Conservation (phyloP, 345 rosid species). For the Viola odorata region DNA sequence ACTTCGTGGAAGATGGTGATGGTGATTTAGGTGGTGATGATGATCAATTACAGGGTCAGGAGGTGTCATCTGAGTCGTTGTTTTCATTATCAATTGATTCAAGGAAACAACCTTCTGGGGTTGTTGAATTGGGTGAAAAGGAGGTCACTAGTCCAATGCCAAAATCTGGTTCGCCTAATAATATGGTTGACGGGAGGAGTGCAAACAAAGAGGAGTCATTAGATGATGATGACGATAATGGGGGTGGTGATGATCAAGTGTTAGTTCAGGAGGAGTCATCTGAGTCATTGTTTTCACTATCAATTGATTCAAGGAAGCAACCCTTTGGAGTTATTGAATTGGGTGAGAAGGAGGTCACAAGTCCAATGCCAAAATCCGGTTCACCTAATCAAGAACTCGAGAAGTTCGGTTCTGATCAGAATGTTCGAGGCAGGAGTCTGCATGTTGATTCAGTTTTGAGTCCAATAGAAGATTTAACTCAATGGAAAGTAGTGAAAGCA, state of each 20-base stretch:
- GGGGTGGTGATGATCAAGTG: not conserved
- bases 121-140: slow-evolving; percentile 18
- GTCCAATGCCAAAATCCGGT: slow-evolving; percentile 15
- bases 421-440: not conserved
- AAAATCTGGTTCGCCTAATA: not conserved
- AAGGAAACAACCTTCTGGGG: slow-evolving; percentile 26
- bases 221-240: not conserved
- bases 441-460: slow-evolving; percentile 8
- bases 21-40: slow-evolving; percentile 2
- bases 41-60: slow-evolving; percentile 13
- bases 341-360: slow-evolving; percentile 27
- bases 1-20: slow-evolving; percentile 7
- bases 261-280: slow-evolving; percentile 45
- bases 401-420: not conserved
- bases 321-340: slow-evolving; percentile 9
- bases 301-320: slow-evolving; percentile 49
- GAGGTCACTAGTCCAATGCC: slow-evolving; percentile 23
- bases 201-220: slow-evolving; percentile 9
- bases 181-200: not conserved
- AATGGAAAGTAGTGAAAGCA: slow-evolving; percentile 7
- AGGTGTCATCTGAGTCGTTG: slow-evolving; percentile 58
- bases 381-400: not conserved
- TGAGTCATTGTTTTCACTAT: slow-evolving; percentile 57
- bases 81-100: slow-evolving; percentile 59
- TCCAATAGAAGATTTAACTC: slow-evolving; percentile 17